These are phyloP conservation scores for Colletotrichum musicola DNA, from an alignment of 2,329 filamentous ascomycete genomes.

Conservation along the genomic window DNA sequence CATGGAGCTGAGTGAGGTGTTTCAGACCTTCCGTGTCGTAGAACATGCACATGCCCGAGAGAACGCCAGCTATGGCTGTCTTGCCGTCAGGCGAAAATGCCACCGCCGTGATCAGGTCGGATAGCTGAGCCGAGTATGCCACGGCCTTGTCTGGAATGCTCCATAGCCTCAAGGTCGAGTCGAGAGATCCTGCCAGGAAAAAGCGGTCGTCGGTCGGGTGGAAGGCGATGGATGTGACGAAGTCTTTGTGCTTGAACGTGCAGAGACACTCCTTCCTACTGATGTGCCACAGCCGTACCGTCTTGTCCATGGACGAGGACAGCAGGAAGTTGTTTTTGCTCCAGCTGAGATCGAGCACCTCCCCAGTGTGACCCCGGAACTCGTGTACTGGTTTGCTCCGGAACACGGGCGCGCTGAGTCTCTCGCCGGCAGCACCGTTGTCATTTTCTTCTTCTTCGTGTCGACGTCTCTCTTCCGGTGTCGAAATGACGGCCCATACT, in stretches of 20 bases:
- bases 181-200: slow-evolving; percentile 93
- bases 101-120: slow-evolving; percentile 93
- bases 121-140: slow-evolving; percentile 80
- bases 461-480: slow-evolving; percentile 79
- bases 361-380: slow-evolving; percentile 85
- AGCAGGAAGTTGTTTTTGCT: slow-evolving; percentile 99
- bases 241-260: slow-evolving; percentile 94
- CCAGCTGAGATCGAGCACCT: slow-evolving; percentile 94
- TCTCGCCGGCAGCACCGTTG: slow-evolving; percentile 65
- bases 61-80: slow-evolving; percentile 86
- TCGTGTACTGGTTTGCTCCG: slow-evolving; percentile 81
- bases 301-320: slow-evolving; percentile 98
- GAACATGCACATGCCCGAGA: slow-evolving; percentile 88
- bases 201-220: slow-evolving; percentile 96
- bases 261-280: slow-evolving; percentile 88
- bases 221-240: slow-evolving; percentile 94
- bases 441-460: slow-evolving; percentile 77
- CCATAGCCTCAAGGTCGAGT: slow-evolving; percentile 90
- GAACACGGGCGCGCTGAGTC: slow-evolving; percentile 91
- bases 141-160: slow-evolving; percentile 97
- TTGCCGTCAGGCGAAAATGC: slow-evolving; percentile 94
- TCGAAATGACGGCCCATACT: slow-evolving; percentile 90
- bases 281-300: slow-evolving; percentile 93
- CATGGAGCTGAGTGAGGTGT: slow-evolving; percentile 86
- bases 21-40: slow-evolving; percentile 94